Evolutionary conservation across 1,139 yeast genomes (phyloP), one percentile per base, ranked within the genome.

Genomic region (Yamadazyma epiphylla): DNA sequence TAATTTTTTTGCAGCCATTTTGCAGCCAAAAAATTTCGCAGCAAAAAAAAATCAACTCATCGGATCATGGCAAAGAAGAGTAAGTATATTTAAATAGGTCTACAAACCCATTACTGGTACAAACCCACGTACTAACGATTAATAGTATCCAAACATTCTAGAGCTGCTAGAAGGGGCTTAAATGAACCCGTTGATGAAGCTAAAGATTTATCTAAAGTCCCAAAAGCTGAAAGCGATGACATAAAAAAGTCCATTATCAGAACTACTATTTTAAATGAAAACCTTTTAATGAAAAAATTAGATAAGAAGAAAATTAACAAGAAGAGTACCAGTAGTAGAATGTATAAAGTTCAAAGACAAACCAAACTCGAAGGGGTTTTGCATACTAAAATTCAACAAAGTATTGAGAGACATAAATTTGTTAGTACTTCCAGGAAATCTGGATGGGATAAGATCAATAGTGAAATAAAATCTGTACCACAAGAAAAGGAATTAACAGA

Each of bases 121-220:
- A 26, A 5, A 13, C 22, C 19, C 20, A 24, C 28, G 13, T 19
- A 15, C 10, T 44, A 48, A 49, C 10, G 10, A 17, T 17, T 10
- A 50, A 19, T 44, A 66, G 72, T 79, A 19, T 79, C 87, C 9
- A 81, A 80, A 42, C 78, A 72, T 41, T 79, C 88, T 28, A 73
- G 91, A 60, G 88, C 88, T 5, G 89, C 91, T 4, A 76, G 89
- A 59, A 69, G 87, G 51, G 82, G 80, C 3, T 28, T 25, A 6
- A 56, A 55, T 13, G 67, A 57, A 13, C 58, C 61, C 5, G 49
- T 46, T 5, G 56, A 46, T 13, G 82, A 75, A 41, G 70, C 70
- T 9, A 70, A 65, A 39, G 67, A 70, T 13, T 60, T 81, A 27
- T 61, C 65, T 15, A 51, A 58, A 14, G 51, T 80, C 14, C 80